Evolutionary conservation across 1,284 basidiomycete species (phyloP), one percentile per base, ranked within the genome.

Genomic region (Tausonia pullulans): DNA sequence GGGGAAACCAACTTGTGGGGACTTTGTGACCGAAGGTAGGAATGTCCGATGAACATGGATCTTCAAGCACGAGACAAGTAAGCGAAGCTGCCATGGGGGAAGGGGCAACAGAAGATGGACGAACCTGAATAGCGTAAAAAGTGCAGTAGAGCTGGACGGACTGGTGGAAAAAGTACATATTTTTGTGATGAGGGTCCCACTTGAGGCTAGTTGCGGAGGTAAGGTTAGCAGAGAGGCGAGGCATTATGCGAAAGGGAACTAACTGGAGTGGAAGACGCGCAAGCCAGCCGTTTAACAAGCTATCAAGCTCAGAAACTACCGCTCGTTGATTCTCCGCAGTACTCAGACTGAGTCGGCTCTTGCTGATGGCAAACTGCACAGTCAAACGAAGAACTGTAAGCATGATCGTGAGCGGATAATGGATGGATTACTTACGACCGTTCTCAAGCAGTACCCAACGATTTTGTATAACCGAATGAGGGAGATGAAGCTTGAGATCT

Each of bases 1-100:
- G 0, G 89, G 87, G 60, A 78, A 73, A 9, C 73, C 74, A 58
- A 73, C 66, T 1, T 70, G 68, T 3, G 69, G 65, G 50, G 74
- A 69, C 14, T 62, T 64, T 8, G 63, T 55, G 7, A 71, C 81
- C 0, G 84, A 83, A 1, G 81, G 80, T 46, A 91, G 88, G 75
- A 90, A 91, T 0, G 87, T 86, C 7, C 88, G 81, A 71, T 91
- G 89, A 53, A 90, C 84, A 52, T 86, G 79, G 70, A 91, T 90
- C 69, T 71, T 2, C 11, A 16, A 10, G n/a, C n/a, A n/a, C n/a
- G n/a, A n/a, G n/a, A n/a, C n/a, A n/a, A n/a, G n/a, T n/a, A n/a
- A n/a, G n/a, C n/a, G n/a, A 16, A 3, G 46, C 41, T 16, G n/a
- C 45, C 44, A 60, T 13, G 11, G 10, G 44, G 11, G 9, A 43